These are phyloP conservation scores for Magnolia changhungtana DNA, from an alignment of 164 flowering plant genomes.

Conservation along the genomic window DNA sequence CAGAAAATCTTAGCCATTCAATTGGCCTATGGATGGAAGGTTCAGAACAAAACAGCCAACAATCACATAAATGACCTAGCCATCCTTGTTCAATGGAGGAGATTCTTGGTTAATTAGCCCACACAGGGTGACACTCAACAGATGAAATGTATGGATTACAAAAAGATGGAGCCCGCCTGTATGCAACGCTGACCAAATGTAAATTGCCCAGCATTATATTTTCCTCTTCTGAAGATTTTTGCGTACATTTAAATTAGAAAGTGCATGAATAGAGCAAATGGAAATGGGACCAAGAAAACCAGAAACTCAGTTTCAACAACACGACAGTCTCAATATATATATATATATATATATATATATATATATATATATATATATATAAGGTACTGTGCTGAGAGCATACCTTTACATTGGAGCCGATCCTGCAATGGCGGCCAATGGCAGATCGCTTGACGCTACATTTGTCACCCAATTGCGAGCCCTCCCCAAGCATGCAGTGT, in stretches of 20 bases:
- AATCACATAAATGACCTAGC: background rate
- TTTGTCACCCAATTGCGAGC: slow-evolving; percentile 94
- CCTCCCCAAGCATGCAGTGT: slow-evolving; percentile 94
- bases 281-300: background rate
- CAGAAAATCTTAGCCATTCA: background rate
- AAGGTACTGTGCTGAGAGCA: background rate
- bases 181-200: background rate
- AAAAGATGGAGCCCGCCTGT: background rate
- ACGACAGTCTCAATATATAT: background rate
- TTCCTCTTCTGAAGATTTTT: background rate
- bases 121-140: background rate
- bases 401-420: slow-evolving; percentile 97
- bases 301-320: background rate
- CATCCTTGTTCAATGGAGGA: background rate
- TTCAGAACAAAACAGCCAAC: background rate
- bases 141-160: background rate
- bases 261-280: background rate
- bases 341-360: background rate
- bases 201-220: background rate
- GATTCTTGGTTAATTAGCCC: too few relatives aligned
- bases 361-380: too few relatives aligned
- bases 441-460: slow-evolving; percentile 95
- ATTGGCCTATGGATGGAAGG: background rate
- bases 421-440: slow-evolving; percentile 95
- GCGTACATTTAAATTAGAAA: background rate